Evolutionary conservation across 176 grass and related monocot genomes (phyloP), one percentile per base, ranked within the genome.

Genomic region (Carex pumila): DNA sequence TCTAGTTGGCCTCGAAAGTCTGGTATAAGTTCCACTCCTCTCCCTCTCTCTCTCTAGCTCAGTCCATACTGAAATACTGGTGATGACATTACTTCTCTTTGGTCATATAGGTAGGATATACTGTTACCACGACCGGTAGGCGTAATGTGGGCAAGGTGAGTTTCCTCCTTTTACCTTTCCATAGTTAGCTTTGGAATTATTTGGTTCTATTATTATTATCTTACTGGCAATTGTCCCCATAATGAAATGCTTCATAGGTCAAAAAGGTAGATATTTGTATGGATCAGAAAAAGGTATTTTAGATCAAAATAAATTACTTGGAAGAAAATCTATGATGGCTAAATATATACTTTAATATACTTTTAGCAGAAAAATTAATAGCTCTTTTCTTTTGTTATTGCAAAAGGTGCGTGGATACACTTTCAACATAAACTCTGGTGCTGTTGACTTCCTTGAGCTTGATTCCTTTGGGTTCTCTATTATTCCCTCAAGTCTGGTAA

Each of bases 381-480:
- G 6, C 47, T 69, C 19, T 53, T 21, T 79, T 25, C 41, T 15
- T 19, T 63, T 84, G 85, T 62, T 68, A 64, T 82, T 86, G 61
- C 43, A 72, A 18, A 86, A 98, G 91, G 96, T 98, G 53, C 93
- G 96, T 61, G 93, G 91, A 49, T 98, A 93, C 79, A 90, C 91
- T 29, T 95, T 98, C 75, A 91, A 98, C 86, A 93, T 98, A 30
- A 92, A 92, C 72, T 92, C 96, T 21, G 96, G 96, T 70, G 84
- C 78, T 43, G 84, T 98, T 80, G 91, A 98, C 76, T 98, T 86
- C 61, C 89, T 98, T 74, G 93, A 98, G 87, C 83, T 98, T 62
- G 96, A 98, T 73, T 95, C 96, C 4, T 95, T 98, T 88, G 96
- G 93, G 71, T 73, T 95, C 49, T 95, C 91, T 13, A 81, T 98